phyloP scores from a whole-genome alignment of 768 basidiomycete genomes.

The Butyriboletus loyo region DNA sequence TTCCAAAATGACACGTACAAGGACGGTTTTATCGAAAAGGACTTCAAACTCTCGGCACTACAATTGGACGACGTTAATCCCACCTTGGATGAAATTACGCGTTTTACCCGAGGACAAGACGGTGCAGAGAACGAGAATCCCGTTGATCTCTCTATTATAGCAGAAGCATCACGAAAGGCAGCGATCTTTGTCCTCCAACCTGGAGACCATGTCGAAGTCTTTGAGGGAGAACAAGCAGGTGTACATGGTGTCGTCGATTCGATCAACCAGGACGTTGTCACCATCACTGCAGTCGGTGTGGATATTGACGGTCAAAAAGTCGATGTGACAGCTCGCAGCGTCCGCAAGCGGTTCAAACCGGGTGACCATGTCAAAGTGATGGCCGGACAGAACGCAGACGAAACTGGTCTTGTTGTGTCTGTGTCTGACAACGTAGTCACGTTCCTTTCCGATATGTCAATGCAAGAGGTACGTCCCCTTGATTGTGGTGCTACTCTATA shows the following conservation, averaged over 20 bases:
- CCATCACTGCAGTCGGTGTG: slow-evolving; percentile 72
- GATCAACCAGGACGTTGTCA: slow-evolving; percentile 82
- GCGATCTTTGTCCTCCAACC: slow-evolving; percentile 95
- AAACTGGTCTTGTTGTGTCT: slow-evolving; percentile 93
- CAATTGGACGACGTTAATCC: slow-evolving; percentile 89
- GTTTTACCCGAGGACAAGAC: slow-evolving; percentile 77
- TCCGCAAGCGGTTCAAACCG: slow-evolving; percentile 92
- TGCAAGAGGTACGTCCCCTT: slow-evolving; percentile 74
- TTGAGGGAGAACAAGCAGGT: slow-evolving; percentile 94
- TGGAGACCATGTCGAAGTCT: slow-evolving; percentile 96
- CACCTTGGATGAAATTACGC: slow-evolving; percentile 93
- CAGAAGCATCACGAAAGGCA: slow-evolving; percentile 86
- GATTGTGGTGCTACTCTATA: not conserved
- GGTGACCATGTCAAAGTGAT: slow-evolving; percentile 99
- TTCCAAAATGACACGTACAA: slow-evolving; percentile 94
- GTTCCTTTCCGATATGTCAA: slow-evolving; percentile 94
- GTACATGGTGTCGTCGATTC: slow-evolving; percentile 91
- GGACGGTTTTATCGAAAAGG: slow-evolving; percentile 95
- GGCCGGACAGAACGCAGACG: slow-evolving; percentile 90
- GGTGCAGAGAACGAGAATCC: slow-evolving; percentile 60
- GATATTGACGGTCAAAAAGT: slow-evolving; percentile 87
- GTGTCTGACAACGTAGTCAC: slow-evolving; percentile 90
- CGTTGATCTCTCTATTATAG: slow-evolving; percentile 89
- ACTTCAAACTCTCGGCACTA: slow-evolving; percentile 78
- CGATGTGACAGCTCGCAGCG: slow-evolving; percentile 82